These are phyloP conservation scores for Silene noctiflora DNA, from an alignment of 179 eudicot species.

Conservation along the genomic window DNA sequence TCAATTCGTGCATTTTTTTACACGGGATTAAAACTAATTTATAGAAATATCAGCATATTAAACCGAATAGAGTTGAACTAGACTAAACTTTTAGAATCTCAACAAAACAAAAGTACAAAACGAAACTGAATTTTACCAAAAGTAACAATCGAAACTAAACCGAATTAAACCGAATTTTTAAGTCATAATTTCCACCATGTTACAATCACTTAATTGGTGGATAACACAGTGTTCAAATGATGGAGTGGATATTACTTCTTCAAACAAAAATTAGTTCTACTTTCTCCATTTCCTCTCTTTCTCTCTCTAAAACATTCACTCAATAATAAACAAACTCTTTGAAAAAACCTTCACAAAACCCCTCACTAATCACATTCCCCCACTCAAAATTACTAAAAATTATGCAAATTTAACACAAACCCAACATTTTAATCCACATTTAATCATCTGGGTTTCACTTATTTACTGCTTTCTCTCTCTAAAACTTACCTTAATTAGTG, in stretches of 20 bases:
- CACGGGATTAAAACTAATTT: too few species aligned
- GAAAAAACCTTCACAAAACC: neutral
- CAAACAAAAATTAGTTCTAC: conserved; percentile 11
- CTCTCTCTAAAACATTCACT: neutral
- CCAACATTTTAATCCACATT: conserved; percentile 22
- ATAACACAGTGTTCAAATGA: conserved; percentile 17
- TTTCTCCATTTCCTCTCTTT: conserved; percentile 3
- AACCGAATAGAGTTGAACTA: too few species aligned
- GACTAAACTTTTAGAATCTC: too few species aligned
- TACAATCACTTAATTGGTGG: conserved; percentile 15
- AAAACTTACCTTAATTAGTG: neutral
- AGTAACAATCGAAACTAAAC: too few species aligned
- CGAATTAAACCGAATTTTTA: too few species aligned
- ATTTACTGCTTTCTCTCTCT: neutral
- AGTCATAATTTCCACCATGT: neutral
- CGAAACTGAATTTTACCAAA: too few species aligned
- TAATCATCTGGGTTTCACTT: conserved; percentile 13
- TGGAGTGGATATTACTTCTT: conserved; percentile 2
- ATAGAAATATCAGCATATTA: too few species aligned
- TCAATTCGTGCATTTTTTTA: too few species aligned
- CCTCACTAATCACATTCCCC: neutral
- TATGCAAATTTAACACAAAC: neutral
- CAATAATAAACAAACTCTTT: neutral
- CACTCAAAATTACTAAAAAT: neutral
- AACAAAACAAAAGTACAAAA: too few species aligned